These are phyloP conservation scores for Ambrosia trifida DNA, from an alignment of 129 eudicot species.

Conservation along the genomic window DNA sequence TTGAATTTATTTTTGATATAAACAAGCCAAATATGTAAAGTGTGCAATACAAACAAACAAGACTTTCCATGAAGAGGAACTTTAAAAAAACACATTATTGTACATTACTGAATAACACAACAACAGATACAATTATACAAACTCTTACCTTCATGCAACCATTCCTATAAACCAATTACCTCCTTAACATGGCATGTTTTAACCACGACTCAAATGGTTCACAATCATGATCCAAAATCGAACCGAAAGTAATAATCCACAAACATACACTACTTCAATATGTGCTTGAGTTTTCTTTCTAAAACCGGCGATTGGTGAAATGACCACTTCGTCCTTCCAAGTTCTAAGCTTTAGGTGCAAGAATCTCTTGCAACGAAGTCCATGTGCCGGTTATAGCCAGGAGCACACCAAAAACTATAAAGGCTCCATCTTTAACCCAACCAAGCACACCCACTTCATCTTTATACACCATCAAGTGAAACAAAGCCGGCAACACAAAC, in stretches of 20 bases:
- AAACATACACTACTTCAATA: conserved; percentile 13
- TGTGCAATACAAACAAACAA: conserved; percentile 23
- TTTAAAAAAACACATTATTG: background rate
- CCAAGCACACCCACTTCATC: conserved; percentile 55
- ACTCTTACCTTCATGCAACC: conserved; percentile 26
- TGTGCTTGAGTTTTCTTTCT: background rate
- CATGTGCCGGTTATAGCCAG: conserved; percentile 71
- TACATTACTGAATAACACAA: conserved; percentile 16
- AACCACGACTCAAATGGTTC: conserved; percentile 27
- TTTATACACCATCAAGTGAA: conserved; percentile 67
- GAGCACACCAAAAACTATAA: conserved; percentile 54
- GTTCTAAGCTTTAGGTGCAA: conserved; percentile 49
- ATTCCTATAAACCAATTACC: conserved; percentile 23
- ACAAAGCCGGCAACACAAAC: conserved; percentile 83
- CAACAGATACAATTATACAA: conserved; percentile 7
- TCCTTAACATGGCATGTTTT: conserved; percentile 5
- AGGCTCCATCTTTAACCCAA: conserved; percentile 43
- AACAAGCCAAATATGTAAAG: background rate
- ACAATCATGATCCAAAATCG: conserved; percentile 31
- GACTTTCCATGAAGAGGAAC: background rate
- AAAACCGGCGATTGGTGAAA: conserved; percentile 14
- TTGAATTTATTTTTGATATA: background rate
- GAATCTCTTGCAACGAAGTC: conserved; percentile 63
- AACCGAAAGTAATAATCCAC: conserved; percentile 20
- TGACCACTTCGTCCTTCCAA: background rate